Percentiles rank a stretch among this genome's conserved stretches.
phyloP scores from a whole-genome alignment of 1,139 yeast genomes.

The Blastobotrys proliferans region DNA sequence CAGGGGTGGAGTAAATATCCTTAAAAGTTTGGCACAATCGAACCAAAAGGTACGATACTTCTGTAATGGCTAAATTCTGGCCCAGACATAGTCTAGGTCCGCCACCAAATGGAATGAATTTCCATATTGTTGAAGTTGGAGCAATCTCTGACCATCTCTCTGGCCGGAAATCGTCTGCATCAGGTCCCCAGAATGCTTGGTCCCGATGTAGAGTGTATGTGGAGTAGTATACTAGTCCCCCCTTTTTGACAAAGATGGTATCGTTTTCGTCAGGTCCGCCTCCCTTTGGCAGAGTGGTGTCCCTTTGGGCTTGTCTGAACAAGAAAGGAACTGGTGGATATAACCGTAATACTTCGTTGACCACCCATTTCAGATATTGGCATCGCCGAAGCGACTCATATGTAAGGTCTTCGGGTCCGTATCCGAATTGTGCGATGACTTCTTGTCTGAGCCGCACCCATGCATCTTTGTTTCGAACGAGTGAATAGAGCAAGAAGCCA shows the following conservation, averaged over 20 bases:
- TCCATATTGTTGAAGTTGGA: slow-evolving; percentile 29
- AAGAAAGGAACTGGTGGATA: slow-evolving; percentile 56
- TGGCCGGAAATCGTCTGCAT: slow-evolving; percentile 46
- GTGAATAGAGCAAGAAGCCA: slow-evolving; percentile 43
- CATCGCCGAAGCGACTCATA: slow-evolving; percentile 51
- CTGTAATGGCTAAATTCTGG: slow-evolving; percentile 56
- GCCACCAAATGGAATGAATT: slow-evolving; percentile 45
- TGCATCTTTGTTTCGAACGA: slow-evolving; percentile 44
- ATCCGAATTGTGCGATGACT: slow-evolving; percentile 29
- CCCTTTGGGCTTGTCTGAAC: slow-evolving; percentile 44
- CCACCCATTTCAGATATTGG: slow-evolving; percentile 46
- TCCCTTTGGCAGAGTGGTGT: slow-evolving; percentile 31
- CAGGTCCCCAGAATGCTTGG: slow-evolving; percentile 44
- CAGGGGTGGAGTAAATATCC: slow-evolving; percentile 15
- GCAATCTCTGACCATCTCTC: slow-evolving; percentile 44
- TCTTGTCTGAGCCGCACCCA: slow-evolving; percentile 27
- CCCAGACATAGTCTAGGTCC: slow-evolving; percentile 59
- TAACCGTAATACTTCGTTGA: slow-evolving; percentile 50
- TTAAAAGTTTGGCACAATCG: slow-evolving; percentile 41
- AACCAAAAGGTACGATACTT: slow-evolving; percentile 46
- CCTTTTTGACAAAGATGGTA: slow-evolving; percentile 48
- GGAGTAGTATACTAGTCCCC: slow-evolving; percentile 44
- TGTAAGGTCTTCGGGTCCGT: slow-evolving; percentile 28
- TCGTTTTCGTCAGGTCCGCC: slow-evolving; percentile 40
- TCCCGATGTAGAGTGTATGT: slow-evolving; percentile 46